Base-by-base conservation (phyloP, 2,329 filamentous ascomycete genomes). In the Epichloe scottii region DNA sequence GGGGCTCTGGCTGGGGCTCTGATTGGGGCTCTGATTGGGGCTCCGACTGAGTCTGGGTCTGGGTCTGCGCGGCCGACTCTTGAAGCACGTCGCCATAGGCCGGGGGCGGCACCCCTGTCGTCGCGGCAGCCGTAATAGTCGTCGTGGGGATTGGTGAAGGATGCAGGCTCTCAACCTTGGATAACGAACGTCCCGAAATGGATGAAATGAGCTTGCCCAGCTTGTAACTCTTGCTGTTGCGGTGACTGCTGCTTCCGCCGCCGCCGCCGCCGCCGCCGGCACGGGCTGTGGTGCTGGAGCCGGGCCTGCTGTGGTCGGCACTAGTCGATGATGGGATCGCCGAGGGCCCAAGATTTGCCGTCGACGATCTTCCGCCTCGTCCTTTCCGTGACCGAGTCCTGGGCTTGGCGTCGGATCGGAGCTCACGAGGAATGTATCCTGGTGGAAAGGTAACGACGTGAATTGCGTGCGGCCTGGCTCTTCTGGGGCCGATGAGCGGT, bases 371-470 rank as follows among this genome's bases (percentile, higher is more conserved):
- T 14, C 34, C 12, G 41, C 42, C 33, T 17, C 51, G 51, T 23
- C 17, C 12, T 15, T 43, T 54, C 14, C 38, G 50, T 21, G 42
- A 19, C 23, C 35, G 14, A 15, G 23, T 35, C 37, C 33, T 48
- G 19, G 52, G 37, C 7, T 26, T 54, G 33, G 51, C 37, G 45
- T 51, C 52, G 34, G 56, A 52, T 14, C 71, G 68, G 43, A 75
- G 58, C 52, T 76, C 73, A 52, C 66, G 65, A 17, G 73, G 73
- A 23, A 74, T 63, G 59, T 71, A 71, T 49, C 69, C 69, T 2
- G 68, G 58, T 3, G 69, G 69, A 50, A 67, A 71, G 30, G 67
- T 70, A 54, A 70, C 57, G 49, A 71, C 68, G 60, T 71, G 68
- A 51, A 71, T 71, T 38, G 68, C 63, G 56, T 71, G 68, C 11